Percentiles rank a stretch among this genome's conserved stretches.
phyloP scores from a whole-genome alignment of 345 rosid species.

The Clarkia xantiana region DNA sequence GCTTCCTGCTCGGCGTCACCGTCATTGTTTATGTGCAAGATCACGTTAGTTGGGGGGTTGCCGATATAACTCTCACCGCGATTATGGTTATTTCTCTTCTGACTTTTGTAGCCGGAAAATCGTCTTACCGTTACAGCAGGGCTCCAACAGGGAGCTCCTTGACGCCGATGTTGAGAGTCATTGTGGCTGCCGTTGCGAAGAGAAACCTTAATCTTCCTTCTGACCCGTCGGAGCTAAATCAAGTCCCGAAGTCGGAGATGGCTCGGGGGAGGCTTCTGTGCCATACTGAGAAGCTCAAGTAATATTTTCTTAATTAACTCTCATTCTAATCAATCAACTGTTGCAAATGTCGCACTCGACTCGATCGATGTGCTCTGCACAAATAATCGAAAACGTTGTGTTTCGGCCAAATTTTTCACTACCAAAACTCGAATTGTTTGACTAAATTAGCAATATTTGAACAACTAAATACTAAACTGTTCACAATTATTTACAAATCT shows the following conservation, averaged over 20 bases:
- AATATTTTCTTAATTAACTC: too few relatives aligned
- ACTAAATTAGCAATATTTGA: background rate
- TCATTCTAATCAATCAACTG: background rate
- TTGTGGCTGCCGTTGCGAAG: conserved; percentile 27
- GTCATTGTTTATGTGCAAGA: conserved; percentile 25
- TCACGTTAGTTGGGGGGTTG: conserved; percentile 20
- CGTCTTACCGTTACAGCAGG: conserved; percentile 17
- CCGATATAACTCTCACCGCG: conserved; percentile 18
- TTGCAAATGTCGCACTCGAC: too few relatives aligned
- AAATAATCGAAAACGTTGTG: too few relatives aligned
- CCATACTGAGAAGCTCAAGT: conserved; percentile 30
- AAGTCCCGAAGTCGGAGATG: conserved; percentile 8
- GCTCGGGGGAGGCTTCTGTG: conserved; percentile 17
- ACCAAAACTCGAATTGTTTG: background rate
- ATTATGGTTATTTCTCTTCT: conserved; percentile 15
- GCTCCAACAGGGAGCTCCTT: conserved; percentile 22
- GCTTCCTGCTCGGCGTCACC: conserved; percentile 28
- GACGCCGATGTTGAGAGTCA: conserved; percentile 21
- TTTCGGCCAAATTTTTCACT: background rate
- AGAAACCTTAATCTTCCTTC: conserved; percentile 21
- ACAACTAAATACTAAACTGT: too few relatives aligned
- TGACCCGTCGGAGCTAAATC: conserved; percentile 13
- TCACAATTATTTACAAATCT: too few relatives aligned
- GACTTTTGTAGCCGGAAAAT: conserved; percentile 15
- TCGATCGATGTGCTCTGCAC: too few relatives aligned